A percentile compares a stretch with the other conserved stretches of the same genome.
These are phyloP conservation scores for Sarocladium brachiariae DNA, from an alignment of 2,329 filamentous ascomycete species.

Conservation along the genomic window DNA sequence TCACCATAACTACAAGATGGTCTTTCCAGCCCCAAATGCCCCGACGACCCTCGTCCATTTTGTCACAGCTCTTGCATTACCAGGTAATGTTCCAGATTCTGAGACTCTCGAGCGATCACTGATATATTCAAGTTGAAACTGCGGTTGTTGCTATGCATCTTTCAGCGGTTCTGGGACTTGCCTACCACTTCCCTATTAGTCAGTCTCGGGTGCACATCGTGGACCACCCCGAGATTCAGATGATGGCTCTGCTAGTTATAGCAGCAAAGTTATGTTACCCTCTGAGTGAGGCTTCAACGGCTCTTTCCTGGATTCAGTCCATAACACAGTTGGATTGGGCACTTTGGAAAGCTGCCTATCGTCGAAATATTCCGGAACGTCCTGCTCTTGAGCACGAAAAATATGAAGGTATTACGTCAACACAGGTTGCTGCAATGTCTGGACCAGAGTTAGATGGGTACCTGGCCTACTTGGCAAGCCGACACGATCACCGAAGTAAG, in stretches of 20 bases:
- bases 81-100: slow-evolving; percentile 43
- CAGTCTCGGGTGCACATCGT: slow-evolving; percentile 39
- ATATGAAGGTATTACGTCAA: slow-evolving; percentile 50
- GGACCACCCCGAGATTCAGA: slow-evolving; percentile 66
- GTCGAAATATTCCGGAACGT: slow-evolving; percentile 14
- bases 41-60: slow-evolving; percentile 62
- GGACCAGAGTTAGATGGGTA: slow-evolving; percentile 58
- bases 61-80: slow-evolving; percentile 65
- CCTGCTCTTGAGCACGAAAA: neutral
- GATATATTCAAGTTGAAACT: slow-evolving; percentile 47
- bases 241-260: slow-evolving; percentile 65
- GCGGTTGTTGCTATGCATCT: slow-evolving; percentile 35
- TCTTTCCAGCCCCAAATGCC: slow-evolving; percentile 54
- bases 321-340: slow-evolving; percentile 57
- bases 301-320: slow-evolving; percentile 14
- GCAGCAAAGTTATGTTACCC: slow-evolving; percentile 76
- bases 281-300: slow-evolving; percentile 51
- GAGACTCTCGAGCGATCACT: too few relatives aligned
- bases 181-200: slow-evolving; percentile 42
- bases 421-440: slow-evolving; percentile 56
- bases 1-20: slow-evolving; percentile 59
- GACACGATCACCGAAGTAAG: slow-evolving; percentile 27
- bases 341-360: slow-evolving; percentile 45
- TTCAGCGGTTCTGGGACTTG: slow-evolving; percentile 43
- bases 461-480: slow-evolving; percentile 37